Conservation (phyloP, 2,329 filamentous ascomycete genomes). For the Trichoderma asperellum region DNA sequence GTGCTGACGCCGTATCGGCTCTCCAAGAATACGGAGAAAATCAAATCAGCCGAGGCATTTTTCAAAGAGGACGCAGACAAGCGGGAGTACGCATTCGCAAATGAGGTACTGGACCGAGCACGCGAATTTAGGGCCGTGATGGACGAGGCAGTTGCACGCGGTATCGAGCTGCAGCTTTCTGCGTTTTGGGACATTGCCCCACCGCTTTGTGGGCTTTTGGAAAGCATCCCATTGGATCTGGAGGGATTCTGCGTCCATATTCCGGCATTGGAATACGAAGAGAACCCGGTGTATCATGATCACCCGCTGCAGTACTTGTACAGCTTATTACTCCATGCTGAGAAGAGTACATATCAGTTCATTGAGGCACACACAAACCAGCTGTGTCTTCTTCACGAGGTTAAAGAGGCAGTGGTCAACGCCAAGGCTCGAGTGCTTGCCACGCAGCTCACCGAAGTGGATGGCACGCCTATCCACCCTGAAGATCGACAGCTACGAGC, state of each 20-base stretch:
- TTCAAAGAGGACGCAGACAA: conserved; percentile 78
- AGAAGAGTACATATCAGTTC: conserved; percentile 94
- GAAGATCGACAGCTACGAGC: conserved; percentile 48
- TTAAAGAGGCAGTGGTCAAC: conserved; percentile 75
- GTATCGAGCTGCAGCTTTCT: conserved; percentile 87
- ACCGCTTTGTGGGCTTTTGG: conserved; percentile 73
- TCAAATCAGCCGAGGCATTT: conserved; percentile 77
- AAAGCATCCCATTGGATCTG: conserved; percentile 70
- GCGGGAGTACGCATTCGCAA: conserved; percentile 70
- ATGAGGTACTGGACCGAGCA: conserved; percentile 72
- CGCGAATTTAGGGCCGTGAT: conserved; percentile 78
- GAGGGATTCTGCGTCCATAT: conserved; percentile 73
- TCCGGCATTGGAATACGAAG: conserved; percentile 75
- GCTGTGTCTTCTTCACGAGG: conserved; percentile 86
- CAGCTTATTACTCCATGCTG: conserved; percentile 79
- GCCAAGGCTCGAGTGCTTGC: conserved; percentile 71
- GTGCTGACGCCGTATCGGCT: conserved; percentile 79
- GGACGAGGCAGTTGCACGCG: conserved; percentile 81
- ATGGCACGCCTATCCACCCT: conserved; percentile 39
- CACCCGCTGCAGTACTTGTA: conserved; percentile 92
- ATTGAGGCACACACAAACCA: conserved; percentile 94
- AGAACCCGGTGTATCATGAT: conserved; percentile 79
- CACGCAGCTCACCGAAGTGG: conserved; percentile 58
- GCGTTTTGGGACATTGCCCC: conserved; percentile 99
- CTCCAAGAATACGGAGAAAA: conserved; percentile 76